Evolutionary conservation across 306 rosid genomes (phyloP).

Genomic region (Trifolium pratense): DNA sequence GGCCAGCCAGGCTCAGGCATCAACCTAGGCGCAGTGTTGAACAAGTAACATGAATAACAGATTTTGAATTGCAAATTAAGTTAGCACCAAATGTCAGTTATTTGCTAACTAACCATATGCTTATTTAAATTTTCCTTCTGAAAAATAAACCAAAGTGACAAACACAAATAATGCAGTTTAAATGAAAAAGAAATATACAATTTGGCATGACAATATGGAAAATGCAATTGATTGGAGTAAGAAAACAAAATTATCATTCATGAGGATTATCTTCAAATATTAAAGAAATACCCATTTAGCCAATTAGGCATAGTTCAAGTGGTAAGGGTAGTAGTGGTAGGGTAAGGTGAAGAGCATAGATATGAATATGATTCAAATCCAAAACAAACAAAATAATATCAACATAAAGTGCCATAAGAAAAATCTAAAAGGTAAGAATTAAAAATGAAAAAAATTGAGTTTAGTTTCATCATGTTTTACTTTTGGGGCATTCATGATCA

Average conservation of each 20-base stretch:
- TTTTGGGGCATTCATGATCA: constrained; percentile 15
- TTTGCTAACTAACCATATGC: constrained; percentile 15
- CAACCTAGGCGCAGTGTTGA: background rate
- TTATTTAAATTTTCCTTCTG: constrained; percentile 5
- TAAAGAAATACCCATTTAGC: constrained; percentile 14
- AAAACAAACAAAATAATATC: background rate
- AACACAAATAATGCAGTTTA: background rate
- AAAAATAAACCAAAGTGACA: constrained; percentile 20
- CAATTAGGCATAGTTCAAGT: constrained; percentile 8
- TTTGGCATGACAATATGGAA: constrained; percentile 26
- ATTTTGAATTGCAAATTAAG: constrained; percentile 15
- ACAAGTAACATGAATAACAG: constrained; percentile 8
- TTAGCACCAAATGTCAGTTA: constrained; percentile 26
- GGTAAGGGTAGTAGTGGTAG: background rate
- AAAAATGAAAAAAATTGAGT: background rate
- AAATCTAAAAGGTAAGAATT: background rate
- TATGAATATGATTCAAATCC: constrained; percentile 30
- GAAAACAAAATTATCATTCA: background rate
- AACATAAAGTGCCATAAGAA: background rate
- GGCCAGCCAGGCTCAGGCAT: constrained; percentile 18
- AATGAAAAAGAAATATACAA: background rate
- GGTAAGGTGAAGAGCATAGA: background rate
- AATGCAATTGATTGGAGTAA: constrained; percentile 8
- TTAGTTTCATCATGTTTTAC: constrained; percentile 5
- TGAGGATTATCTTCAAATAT: background rate